Evolutionary conservation across 2,329 filamentous ascomycete genomes (phyloP).

Genomic region (Cladosporium sp.): DNA sequence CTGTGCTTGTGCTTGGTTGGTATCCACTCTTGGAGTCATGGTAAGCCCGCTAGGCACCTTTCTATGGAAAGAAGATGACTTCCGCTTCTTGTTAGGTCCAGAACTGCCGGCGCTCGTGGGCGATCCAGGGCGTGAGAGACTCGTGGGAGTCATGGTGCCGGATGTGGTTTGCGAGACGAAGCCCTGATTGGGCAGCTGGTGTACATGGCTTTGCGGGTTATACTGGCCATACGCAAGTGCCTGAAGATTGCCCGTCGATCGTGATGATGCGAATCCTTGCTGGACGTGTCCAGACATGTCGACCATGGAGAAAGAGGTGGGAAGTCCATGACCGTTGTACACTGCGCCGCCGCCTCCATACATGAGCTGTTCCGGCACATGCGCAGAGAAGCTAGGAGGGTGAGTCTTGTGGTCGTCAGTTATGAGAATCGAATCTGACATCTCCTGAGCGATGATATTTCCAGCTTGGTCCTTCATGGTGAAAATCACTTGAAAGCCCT

Average conservation of each 20-base stretch:
- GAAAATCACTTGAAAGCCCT: slow-evolving; percentile 90
- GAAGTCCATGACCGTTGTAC: slow-evolving; percentile 20
- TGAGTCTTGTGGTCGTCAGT: slow-evolving; percentile 97
- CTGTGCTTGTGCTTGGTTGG: slow-evolving; percentile 32
- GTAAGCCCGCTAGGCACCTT: slow-evolving; percentile 70
- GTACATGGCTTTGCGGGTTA: slow-evolving; percentile 33
- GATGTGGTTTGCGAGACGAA: slow-evolving; percentile 37
- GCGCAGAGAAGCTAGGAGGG: slow-evolving; percentile 27
- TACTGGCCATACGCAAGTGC: slow-evolving; percentile 41
- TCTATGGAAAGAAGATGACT: slow-evolving; percentile 46
- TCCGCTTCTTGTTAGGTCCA: slow-evolving; percentile 76
- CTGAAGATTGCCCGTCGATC: slow-evolving; percentile 62
- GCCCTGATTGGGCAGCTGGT: slow-evolving; percentile 28
- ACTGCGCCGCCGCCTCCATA: slow-evolving; percentile 9
- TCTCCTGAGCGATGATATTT: slow-evolving; percentile 74
- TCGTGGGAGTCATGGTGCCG: slow-evolving; percentile 54
- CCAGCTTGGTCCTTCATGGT: slow-evolving; percentile 81
- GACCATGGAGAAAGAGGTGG: slow-evolving; percentile 37
- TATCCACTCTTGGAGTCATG: slow-evolving; percentile 75
- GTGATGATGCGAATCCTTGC: slow-evolving; percentile 51
- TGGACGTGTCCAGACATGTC: slow-evolving; percentile 35
- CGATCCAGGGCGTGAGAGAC: slow-evolving; percentile 69
- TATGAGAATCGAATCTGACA: slow-evolving; percentile 89
- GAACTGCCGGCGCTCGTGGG: slow-evolving; percentile 54
- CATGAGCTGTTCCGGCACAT: slow-evolving; percentile 12